Evolutionary conservation across 1,284 basidiomycete species (phyloP), one percentile per base, ranked within the genome.

Genomic region (Melampsora americana): DNA sequence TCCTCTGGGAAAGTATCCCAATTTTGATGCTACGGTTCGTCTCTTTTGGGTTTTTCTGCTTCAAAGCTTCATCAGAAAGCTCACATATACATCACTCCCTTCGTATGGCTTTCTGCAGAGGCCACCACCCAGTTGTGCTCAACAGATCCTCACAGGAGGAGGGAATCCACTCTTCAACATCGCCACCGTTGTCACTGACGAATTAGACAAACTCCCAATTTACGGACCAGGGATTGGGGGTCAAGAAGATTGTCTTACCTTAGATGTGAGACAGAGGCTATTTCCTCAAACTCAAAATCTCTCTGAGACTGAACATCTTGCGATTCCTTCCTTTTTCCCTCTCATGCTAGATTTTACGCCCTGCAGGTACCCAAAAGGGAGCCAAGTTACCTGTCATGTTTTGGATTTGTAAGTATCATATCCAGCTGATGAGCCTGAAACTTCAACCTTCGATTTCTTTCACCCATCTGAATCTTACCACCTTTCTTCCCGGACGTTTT

Each of bases 11-110:
- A 66, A 66, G 9, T 66, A 66, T 26, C n/a, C 35, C 11, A 66
- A 44, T 44, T 46, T 42, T 46, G 64, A 66, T 66, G 32, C n/a
- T n/a, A 66, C 64, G 20, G 64, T 66, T 5, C 7, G 61, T 62
- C 6, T 9, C 53, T 1, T 28, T 53, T 12, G 20, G 6, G 1
- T 28, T 56, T 56, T 6, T 56, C 14, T 56, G n/a, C 20, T 23
- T 11, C 53, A 23, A 7, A 1, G 1, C 4, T 42, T 11, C 1
- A 42, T 42, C 39, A 12, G 39, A 12, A 42, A 9, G 6, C 39
- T 12, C 6, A 42, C 39, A 9, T 12, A 42, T 12, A 42, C 39
- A 9, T 42, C 12, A 5, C 6, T 7, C 39, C 12, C 39, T 42
- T 42, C 6, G 39, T 42, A 12, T 42, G 1, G 11, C n/a, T 6